Evolutionary conservation across 176 grass and related monocot species (phyloP).

Genomic region (Oryza rufipogon): DNA sequence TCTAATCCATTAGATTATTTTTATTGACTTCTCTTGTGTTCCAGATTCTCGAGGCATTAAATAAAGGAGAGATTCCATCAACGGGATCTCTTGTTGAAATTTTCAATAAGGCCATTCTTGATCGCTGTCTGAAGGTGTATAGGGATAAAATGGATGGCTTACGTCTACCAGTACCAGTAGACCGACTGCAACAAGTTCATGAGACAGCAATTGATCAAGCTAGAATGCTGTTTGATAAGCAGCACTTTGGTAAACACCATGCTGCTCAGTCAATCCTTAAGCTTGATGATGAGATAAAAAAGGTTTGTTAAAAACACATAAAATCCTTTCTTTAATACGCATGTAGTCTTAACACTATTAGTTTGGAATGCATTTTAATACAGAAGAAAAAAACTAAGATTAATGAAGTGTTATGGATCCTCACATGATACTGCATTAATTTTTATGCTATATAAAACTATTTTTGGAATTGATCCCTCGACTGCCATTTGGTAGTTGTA

Average conservation of each 20-base stretch:
- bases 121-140: constrained; percentile 84
- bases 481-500: background rate
- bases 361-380: constrained; percentile 14
- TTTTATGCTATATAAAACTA: background rate
- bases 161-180: constrained; percentile 72
- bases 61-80: constrained; percentile 97
- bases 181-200: constrained; percentile 76
- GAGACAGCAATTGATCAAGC: constrained; percentile 53
- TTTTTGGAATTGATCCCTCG: background rate
- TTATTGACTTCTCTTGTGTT: constrained; percentile 33
- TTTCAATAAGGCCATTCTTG: constrained; percentile 96
- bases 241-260: constrained; percentile 94
- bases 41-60: constrained; percentile 97
- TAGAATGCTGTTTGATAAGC: constrained; percentile 77
- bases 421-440: background rate
- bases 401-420: constrained; percentile 10
- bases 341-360: constrained; percentile 5
- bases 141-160: constrained; percentile 67
- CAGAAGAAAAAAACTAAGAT: background rate
- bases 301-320: constrained; percentile 47
- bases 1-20: background rate
- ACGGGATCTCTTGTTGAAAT: constrained; percentile 93
- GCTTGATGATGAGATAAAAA: constrained; percentile 86
- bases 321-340: constrained; percentile 9
- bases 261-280: constrained; percentile 67